Percentiles rank a stretch among this genome's conserved stretches.
Evolutionary conservation across 2,329 filamentous ascomycete species (phyloP).

Genomic region (Scedosporium apiospermum): DNA sequence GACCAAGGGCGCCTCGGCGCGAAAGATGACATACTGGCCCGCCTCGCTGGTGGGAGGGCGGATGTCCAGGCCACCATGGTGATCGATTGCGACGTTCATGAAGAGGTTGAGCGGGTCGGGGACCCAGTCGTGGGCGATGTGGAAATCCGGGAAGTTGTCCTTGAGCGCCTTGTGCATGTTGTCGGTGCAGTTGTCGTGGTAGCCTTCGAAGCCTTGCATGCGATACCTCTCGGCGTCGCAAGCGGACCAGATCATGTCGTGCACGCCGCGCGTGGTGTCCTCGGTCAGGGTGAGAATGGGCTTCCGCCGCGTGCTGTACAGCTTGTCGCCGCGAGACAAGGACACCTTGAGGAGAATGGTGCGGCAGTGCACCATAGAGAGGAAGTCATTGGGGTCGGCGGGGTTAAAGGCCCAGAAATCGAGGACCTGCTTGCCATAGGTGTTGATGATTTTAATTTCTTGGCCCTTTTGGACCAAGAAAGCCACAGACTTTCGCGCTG

Average conservation of each 20-base stretch:
- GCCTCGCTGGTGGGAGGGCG: constrained; percentile 21
- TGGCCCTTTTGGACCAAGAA: constrained; percentile 25
- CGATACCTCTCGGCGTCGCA: no score
- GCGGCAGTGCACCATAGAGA: constrained; percentile 29
- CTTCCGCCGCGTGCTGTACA: constrained; percentile 25
- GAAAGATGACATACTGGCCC: constrained; percentile 23
- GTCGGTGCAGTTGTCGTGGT: no score
- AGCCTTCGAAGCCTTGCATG: no score
- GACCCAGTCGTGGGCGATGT: constrained; percentile 20
- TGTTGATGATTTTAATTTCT: constrained; percentile 35
- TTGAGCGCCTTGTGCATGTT: constrained; percentile 16
- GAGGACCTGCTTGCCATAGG: constrained; percentile 36
- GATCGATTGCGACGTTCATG: constrained; percentile 30
- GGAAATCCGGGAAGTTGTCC: constrained; percentile 15
- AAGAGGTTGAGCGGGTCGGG: constrained; percentile 33
- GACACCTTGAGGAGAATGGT: constrained; percentile 20
- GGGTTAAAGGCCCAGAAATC: constrained; percentile 38
- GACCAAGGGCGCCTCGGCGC: constrained; percentile 24
- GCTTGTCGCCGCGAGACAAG: constrained; percentile 19
- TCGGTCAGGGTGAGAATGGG: constrained; percentile 24
- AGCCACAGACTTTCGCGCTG: constrained; percentile 31
- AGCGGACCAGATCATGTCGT: no score
- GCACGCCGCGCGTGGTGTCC: constrained; percentile 7
- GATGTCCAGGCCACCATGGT: constrained; percentile 22
- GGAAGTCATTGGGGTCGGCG: constrained; percentile 19